phyloP scores from a whole-genome alignment of 2,329 filamentous ascomycete genomes.

The Pseudogymnoascus sp. region DNA sequence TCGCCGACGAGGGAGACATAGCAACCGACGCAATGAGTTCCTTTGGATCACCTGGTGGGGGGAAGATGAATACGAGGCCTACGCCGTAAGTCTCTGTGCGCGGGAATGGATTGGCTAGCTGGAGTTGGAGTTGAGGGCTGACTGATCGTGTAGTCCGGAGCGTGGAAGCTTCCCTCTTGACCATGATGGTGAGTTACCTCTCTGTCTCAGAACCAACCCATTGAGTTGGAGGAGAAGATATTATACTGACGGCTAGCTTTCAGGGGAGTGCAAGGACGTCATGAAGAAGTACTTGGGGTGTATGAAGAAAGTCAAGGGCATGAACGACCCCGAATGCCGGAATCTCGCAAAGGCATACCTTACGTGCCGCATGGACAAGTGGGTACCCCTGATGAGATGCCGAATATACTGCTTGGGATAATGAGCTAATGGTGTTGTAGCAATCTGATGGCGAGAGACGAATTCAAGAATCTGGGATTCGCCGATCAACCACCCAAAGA shows the following conservation, averaged over 20 bases:
- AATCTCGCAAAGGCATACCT: conserved; percentile 82
- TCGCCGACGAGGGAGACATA: background rate
- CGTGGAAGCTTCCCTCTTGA: conserved; percentile 94
- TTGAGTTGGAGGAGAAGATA: conserved; percentile 10
- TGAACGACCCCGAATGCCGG: conserved; percentile 81
- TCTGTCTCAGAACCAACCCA: conserved; percentile 9
- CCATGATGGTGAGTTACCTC: conserved; percentile 58
- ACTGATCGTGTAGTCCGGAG: conserved; percentile 54
- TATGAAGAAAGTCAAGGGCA: conserved; percentile 72
- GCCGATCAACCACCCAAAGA: conserved; percentile 26
- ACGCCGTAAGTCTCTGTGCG: conserved; percentile 49
- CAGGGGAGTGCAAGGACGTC: conserved; percentile 86
- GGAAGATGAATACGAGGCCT: conserved; percentile 55
- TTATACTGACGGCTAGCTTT: background rate
- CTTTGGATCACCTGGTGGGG: conserved; percentile 64
- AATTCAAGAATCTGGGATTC: conserved; percentile 90
- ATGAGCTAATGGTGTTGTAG: conserved; percentile 33
- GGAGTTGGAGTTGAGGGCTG: background rate
- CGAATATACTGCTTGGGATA: background rate
- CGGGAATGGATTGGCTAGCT: background rate
- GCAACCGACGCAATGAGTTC: conserved; percentile 40
- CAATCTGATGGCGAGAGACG: conserved; percentile 92
- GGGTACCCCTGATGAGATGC: conserved; percentile 29
- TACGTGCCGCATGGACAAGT: conserved; percentile 90
- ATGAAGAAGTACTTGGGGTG: conserved; percentile 82